Conservation (phyloP, 2,329 filamentous ascomycete genomes). For the Aspergillus sp. region DNA sequence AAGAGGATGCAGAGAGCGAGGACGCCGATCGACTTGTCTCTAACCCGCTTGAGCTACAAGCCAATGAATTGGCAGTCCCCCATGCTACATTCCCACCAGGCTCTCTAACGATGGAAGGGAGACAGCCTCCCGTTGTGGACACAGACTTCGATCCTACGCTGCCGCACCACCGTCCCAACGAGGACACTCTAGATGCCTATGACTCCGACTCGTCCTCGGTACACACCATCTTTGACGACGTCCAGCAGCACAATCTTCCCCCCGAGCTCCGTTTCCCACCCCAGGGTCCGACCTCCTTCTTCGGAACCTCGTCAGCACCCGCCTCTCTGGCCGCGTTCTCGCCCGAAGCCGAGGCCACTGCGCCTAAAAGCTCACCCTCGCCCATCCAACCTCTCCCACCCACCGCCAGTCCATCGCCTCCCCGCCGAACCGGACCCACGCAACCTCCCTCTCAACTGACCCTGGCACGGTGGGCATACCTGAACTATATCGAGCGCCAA, state of each 20-base stretch:
- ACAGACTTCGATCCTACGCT: constrained; percentile 43
- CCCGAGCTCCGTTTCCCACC: constrained; percentile 41
- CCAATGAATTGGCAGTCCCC: constrained; percentile 10
- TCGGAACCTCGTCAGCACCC: constrained; percentile 19
- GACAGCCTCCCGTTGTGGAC: constrained; percentile 4
- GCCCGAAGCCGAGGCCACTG: constrained; percentile 34
- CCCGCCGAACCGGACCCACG: constrained; percentile 15
- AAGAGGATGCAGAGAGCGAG: constrained; percentile 13
- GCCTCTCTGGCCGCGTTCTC: constrained; percentile 31
- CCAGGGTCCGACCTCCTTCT: constrained; percentile 30
- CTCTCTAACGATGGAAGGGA: constrained; percentile 10
- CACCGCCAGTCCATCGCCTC: constrained; percentile 13
- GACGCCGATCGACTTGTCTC: not conserved
- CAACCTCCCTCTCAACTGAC: constrained; percentile 26
- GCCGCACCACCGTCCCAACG: constrained; percentile 47
- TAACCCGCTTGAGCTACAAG: not conserved
- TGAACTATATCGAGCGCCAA: constrained; percentile 67
- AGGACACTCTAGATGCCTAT: constrained; percentile 12
- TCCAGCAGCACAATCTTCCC: constrained; percentile 24
- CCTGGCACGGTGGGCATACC: constrained; percentile 47
- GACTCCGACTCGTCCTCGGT: not conserved
- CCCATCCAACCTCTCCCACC: constrained; percentile 34
- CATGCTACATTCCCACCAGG: constrained; percentile 5
- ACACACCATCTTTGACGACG: constrained; percentile 16
- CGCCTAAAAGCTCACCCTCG: constrained; percentile 34